Conservation (phyloP, 495 filamentous ascomycete genomes). For the Letharia lupina region DNA sequence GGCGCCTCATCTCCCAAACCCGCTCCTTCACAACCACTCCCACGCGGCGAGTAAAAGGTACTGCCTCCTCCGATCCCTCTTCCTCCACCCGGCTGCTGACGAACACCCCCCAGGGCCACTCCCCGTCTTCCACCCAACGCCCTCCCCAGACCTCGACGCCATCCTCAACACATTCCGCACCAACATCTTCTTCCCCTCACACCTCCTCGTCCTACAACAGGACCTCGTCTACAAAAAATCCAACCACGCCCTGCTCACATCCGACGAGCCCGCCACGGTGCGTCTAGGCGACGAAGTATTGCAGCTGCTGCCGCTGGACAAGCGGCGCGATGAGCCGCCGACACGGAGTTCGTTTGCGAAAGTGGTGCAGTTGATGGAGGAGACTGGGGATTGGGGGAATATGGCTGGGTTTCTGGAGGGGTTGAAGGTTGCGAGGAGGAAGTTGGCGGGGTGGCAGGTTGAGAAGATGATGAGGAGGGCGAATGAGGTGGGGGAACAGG, state of each 20-base stretch:
- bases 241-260: slow-evolving; percentile 21
- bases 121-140: slow-evolving; percentile 20
- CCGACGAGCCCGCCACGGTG: slow-evolving; percentile 23
- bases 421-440: slow-evolving; percentile 17
- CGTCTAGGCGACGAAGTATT: slow-evolving; percentile 19
- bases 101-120: slow-evolving; percentile 15
- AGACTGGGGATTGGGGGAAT: slow-evolving; percentile 21
- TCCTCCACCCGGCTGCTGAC: too few species aligned
- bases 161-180: slow-evolving; percentile 24
- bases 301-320: slow-evolving; percentile 13
- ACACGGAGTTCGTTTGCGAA: slow-evolving; percentile 14
- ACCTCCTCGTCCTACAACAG: slow-evolving; percentile 20
- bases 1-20: slow-evolving; percentile 16
- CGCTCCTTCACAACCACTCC: slow-evolving; percentile 22
- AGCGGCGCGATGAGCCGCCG: slow-evolving; percentile 16
- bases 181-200: slow-evolving; percentile 26
- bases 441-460: slow-evolving; percentile 16
- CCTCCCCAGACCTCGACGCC: slow-evolving; percentile 22
- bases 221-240: slow-evolving; percentile 21
- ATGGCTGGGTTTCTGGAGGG: slow-evolving; percentile 18
- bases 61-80: neutral
- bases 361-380: slow-evolving; percentile 17
- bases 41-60: slow-evolving; percentile 20
- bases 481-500: slow-evolving; percentile 12
- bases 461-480: slow-evolving; percentile 24